These are phyloP conservation scores for Periconia macrospinosa DNA, from an alignment of 2,329 filamentous ascomycete genomes.

Conservation along the genomic window DNA sequence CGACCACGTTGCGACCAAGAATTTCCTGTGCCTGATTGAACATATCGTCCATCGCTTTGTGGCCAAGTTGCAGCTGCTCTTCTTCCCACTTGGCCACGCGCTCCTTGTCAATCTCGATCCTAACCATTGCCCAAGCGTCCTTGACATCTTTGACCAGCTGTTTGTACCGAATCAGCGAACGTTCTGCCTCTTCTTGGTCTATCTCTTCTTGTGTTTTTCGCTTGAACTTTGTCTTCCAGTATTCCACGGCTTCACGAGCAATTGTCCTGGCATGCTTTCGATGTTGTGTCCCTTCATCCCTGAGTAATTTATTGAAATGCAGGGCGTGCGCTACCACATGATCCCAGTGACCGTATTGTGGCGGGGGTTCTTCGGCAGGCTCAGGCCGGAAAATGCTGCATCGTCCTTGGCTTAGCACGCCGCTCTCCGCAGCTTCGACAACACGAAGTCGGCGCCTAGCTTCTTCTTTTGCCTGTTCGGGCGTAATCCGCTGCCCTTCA, in stretches of 20 bases:
- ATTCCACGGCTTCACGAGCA: conserved; percentile 75
- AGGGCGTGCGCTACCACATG: conserved; percentile 78
- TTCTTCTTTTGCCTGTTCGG: conserved; percentile 56
- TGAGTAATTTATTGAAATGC: conserved; percentile 79
- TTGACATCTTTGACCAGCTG: conserved; percentile 68
- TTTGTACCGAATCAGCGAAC: conserved; percentile 70
- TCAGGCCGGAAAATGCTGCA: conserved; percentile 77
- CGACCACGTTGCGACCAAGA: conserved; percentile 34
- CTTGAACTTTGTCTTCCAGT: conserved; percentile 69
- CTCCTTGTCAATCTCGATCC: conserved; percentile 59
- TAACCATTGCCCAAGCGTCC: conserved; percentile 62
- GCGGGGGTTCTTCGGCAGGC: conserved; percentile 70
- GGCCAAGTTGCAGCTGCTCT: conserved; percentile 58
- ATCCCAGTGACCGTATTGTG: conserved; percentile 85
- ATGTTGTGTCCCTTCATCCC: conserved; percentile 78
- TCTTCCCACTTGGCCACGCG: conserved; percentile 62
- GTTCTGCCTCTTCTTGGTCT: conserved; percentile 72
- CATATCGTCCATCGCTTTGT: conserved; percentile 71
- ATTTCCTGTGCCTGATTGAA: conserved; percentile 67
- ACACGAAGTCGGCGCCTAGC: conserved; percentile 70
- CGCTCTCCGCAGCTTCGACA: conserved; percentile 71
- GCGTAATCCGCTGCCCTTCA: conserved; percentile 37
- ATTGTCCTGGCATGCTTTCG: conserved; percentile 74
- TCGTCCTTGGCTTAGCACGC: conserved; percentile 71
- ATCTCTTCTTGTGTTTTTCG: conserved; percentile 67